Base-by-base conservation (phyloP, 2,329 filamentous ascomycete genomes). In the Phaeosphaeria sp. region DNA sequence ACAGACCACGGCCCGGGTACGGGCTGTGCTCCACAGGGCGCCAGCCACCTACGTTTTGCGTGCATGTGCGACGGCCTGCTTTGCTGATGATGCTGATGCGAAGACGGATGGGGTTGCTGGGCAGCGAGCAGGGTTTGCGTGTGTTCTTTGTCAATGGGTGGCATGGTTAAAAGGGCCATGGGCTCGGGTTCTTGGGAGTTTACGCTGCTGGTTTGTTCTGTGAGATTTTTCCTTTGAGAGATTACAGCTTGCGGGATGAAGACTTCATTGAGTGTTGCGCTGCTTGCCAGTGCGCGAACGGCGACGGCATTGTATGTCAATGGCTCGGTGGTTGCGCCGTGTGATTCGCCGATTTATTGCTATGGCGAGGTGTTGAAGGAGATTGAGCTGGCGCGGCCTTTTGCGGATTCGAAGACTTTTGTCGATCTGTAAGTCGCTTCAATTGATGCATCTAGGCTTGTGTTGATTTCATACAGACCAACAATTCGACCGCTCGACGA, bases 391-490 rank as follows among this genome's bases (percentile, higher is more conserved):
- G 88, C 88, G 2, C 79, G 78, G 22, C 87, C 87, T 0, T 90
- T 90, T 63, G 76, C 80, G 15, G 88, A 90, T 76, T 90, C 87
- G 58, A 90, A 90, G 80, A 89, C 87, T 0, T 90, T 89, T 70
- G 88, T 90, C 44, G 88, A 90, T 60, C 47, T 73, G 78, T 76
- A 55, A 55, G 68, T 23, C 10, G 13, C 4, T 2, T 41, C 7
- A 7, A 22, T 18, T 22, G 62, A 27, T 7, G 17, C 21, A 44
- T 6, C 2, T 58, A 55, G 20, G 48, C 53, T 5, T 27, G 25
- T 27, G 9, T 39, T 23, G n/a, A 25, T 17, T 11, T 30, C 21
- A 20, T 17, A 13, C 71, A 86, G 89, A 77, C 88, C 88, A 0
- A 89, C 87, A 2, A 84, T 81, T 42, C 82, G 79, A 43, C 83